Percentiles rank a stretch among this genome's conserved stretches.
phyloP scores from a whole-genome alignment of 495 filamentous ascomycete genomes.

The Sphaerosporella brunnea region DNA sequence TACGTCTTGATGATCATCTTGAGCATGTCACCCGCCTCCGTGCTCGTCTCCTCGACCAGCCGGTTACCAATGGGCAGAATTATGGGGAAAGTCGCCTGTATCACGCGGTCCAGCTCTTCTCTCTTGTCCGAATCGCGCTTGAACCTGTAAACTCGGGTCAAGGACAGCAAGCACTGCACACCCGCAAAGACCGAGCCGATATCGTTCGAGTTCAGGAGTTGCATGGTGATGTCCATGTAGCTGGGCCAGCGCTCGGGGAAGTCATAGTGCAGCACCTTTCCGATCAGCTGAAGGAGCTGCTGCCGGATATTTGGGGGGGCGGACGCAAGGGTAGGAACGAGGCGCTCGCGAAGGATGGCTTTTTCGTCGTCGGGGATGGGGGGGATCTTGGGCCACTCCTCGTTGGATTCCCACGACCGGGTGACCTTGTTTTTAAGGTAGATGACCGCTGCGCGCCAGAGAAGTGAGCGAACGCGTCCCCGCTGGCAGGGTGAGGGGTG shows the following conservation, averaged over 20 bases:
- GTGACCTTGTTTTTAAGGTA: constrained; percentile 95
- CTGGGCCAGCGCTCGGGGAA: constrained; percentile 87
- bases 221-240: constrained; percentile 78
- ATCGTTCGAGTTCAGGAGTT: constrained; percentile 67
- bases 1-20: constrained; percentile 86
- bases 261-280: constrained; percentile 88
- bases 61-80: constrained; percentile 69
- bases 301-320: constrained; percentile 63
- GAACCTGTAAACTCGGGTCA: constrained; percentile 87
- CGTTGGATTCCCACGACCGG: constrained; percentile 66
- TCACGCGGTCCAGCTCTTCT: constrained; percentile 81
- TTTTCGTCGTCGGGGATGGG: constrained; percentile 75
- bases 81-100: constrained; percentile 79
- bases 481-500: too few relatives aligned
- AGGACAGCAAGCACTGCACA: constrained; percentile 78
- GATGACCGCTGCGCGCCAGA: constrained; percentile 59
- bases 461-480: too few relatives aligned
- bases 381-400: constrained; percentile 47
- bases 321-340: constrained; percentile 72
- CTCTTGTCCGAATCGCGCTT: constrained; percentile 62
- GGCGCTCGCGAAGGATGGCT: constrained; percentile 61
- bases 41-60: constrained; percentile 71
- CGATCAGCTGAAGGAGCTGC: constrained; percentile 80
- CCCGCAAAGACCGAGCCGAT: constrained; percentile 76
- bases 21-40: constrained; percentile 93